Base-by-base conservation (phyloP, 202 grass and related monocot genomes). In the Zoysia matrella region DNA sequence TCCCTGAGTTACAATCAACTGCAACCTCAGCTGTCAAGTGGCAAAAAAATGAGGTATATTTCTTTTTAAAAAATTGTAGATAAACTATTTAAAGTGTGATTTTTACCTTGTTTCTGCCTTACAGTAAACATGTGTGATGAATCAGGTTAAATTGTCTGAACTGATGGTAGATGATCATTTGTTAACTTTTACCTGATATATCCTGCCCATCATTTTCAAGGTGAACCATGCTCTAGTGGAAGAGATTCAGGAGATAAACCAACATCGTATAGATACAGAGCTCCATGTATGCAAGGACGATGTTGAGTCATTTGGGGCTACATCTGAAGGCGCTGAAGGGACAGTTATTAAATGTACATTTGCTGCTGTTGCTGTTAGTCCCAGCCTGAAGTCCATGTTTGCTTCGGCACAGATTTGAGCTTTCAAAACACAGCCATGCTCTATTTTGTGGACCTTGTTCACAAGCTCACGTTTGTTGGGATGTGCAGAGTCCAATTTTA, bases 261-360 rank as follows among this genome's bases (percentile, higher is more conserved):
- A 22, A 22, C 22, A 22, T 22, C 22, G 22, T 22, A 22, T 22
- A 22, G 22, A 22, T 22, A 22, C 22, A 22, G 22, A 22, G 22
- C 22, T 22, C 22, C 22, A 22, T 22, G 22, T 22, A 22, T 22
- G 22, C 22, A 22, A 22, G 82, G 88, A 93, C 16, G 92, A 91
- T 74, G 68, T 72, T 1, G 88, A 91, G 69, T 91, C 88, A 65
- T 91, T 74, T n/a, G 71, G 87, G 63, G 65, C 78, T 77, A 76
- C 86, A 63, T 88, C 86, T 81, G 86, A 91, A 79, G 82, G 89
- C 40, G 52, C 46, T 4, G 88, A 91, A 85, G 90, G 93, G 53
- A 96, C 83, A 40, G 86, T 98, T 54, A 92, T 98, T 52, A 95
- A 93, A 86, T 95, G 92, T 86, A 91, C 85, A 42, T 95, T 85